Percentiles rank a stretch among this genome's conserved stretches.
phyloP scores from a whole-genome alignment of 495 filamentous ascomycete species.

The Trichoderma gamsii region DNA sequence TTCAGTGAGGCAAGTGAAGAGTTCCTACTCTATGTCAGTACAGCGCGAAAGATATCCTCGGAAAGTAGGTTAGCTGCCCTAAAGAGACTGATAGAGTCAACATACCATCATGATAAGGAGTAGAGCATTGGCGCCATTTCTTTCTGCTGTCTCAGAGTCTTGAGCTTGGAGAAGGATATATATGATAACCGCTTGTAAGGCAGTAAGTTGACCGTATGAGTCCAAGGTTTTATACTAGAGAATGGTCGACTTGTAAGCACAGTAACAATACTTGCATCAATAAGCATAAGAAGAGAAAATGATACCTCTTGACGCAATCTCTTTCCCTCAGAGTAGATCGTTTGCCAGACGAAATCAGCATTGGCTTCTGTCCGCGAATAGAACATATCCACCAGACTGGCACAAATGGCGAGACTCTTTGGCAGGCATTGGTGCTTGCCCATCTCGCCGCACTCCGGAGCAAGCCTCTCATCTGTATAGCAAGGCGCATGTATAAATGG shows the following conservation, averaged over 20 bases:
- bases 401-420: not conserved
- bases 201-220: not conserved
- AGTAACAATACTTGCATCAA: not conserved
- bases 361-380: not conserved
- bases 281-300: not conserved
- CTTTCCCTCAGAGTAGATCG: not conserved
- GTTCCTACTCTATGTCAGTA: not conserved
- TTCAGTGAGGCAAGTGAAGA: not conserved
- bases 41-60: not conserved
- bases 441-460: not conserved
- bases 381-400: constrained; percentile 11
- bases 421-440: constrained; percentile 9
- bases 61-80: not conserved
- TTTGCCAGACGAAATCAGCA: constrained; percentile 2
- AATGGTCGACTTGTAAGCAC: not conserved
- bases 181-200: constrained; percentile 3
- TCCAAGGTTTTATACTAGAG: not conserved
- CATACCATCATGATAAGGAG: not conserved
- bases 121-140: not conserved
- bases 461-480: not conserved
- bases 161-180: constrained; percentile 7
- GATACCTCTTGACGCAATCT: not conserved
- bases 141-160: not conserved
- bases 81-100: not conserved
- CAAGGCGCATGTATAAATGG: constrained; percentile 5